Evolutionary conservation across 2,329 filamentous ascomycete species (phyloP), one percentile per base, ranked within the genome.

Genomic region (Sclerotiophoma versabilis): DNA sequence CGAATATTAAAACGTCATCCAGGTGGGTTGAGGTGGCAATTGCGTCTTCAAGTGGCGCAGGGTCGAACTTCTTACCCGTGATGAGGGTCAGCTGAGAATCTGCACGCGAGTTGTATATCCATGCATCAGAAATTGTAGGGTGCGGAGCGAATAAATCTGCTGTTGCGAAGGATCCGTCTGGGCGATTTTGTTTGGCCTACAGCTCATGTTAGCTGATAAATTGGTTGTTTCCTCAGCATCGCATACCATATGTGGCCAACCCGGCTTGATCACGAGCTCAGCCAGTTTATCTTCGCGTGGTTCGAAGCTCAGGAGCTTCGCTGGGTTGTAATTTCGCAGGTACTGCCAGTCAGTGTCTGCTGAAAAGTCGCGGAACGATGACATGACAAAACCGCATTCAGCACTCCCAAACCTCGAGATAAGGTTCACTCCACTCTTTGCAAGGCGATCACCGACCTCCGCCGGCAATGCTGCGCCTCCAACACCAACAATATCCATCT

Each of bases 61-160:
- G 86, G 60, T 89, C 85, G 55, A 89, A 88, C 60, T 89, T 90
- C 75, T 89, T 88, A 2, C 87, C 87, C 6, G 86, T 89, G 9
- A 84, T 75, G 4, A 90, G 77, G 0, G 83, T 84, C 29, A 89
- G 79, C 46, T 85, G 85, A 3, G 83, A 80, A 60, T 90, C 87
- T 0, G 81, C 80, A 32, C 87, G 77, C 1, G 83, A 84, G 47
- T 87, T 80, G 62, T 88, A 88, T 27, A 80, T 79, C 86, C 86
- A 90, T 0, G 84, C 83, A 48, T 82, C 74, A 0, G 71, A 51
- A 7, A 84, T 82, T 0, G 59, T 75, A 0, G 77, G 64, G 64
- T 89, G 86, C 1, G 76, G 75, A 46, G 80, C 79, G 55, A 90
- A 89, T 1, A 90, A 68, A 65, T 90, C 87, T 1, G 82, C 79